Percentiles rank a stretch among this genome's conserved stretches.
Evolutionary conservation across 805 yeast species (phyloP).

Genomic region (Candida verbasci): DNA sequence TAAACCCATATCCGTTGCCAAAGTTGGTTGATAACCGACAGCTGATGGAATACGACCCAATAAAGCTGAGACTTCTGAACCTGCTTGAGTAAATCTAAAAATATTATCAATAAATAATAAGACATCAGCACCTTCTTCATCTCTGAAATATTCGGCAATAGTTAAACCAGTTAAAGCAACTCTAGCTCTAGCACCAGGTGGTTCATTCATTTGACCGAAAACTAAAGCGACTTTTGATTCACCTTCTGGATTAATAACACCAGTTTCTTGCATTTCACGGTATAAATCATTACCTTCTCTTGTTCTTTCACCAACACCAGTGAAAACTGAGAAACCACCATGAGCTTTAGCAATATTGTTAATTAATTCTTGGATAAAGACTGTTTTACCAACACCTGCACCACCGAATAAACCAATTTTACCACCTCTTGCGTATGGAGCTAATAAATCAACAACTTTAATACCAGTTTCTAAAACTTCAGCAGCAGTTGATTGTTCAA

Average conservation of each 20-base stretch:
- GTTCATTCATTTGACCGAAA: constrained; percentile 99
- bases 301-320: constrained; percentile 99
- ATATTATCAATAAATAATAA: constrained; percentile 98
- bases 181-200: constrained; percentile 99
- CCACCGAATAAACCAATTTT: constrained; percentile 99
- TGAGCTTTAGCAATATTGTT: constrained; percentile 99
- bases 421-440: constrained; percentile 99
- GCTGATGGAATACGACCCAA: constrained; percentile 99
- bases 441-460: constrained; percentile 97
- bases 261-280: constrained; percentile 99
- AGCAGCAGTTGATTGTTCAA: constrained; percentile 95
- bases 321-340: constrained; percentile 99
- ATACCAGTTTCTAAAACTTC: constrained; percentile 99
- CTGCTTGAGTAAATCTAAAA: constrained; percentile 99
- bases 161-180: constrained; percentile 99
- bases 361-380: constrained; percentile 98
- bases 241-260: constrained; percentile 99
- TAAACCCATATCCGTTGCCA: constrained; percentile 99
- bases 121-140: constrained; percentile 99
- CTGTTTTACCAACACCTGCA: constrained; percentile 99
- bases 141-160: constrained; percentile 99
- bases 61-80: constrained; percentile 99
- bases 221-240: constrained; percentile 99
- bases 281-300: constrained; percentile 99
- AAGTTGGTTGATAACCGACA: constrained; percentile 99